Conservation (phyloP, 2,329 filamentous ascomycete genomes). For the Colletotrichum sojae region DNA sequence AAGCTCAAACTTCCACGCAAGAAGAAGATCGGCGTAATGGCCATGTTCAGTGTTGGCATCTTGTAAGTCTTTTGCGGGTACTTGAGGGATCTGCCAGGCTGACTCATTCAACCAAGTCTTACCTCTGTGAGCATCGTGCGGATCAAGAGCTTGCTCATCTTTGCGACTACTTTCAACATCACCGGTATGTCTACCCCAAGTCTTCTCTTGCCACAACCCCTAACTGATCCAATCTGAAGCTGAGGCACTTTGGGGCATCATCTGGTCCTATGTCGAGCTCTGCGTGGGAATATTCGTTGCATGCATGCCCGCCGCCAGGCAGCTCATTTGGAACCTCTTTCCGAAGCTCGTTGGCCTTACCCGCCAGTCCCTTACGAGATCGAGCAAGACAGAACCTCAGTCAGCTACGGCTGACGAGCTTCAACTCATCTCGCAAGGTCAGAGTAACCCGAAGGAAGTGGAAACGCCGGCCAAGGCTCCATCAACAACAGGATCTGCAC, state of each 20-base stretch:
- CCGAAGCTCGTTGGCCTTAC: neutral
- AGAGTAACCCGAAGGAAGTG: neutral
- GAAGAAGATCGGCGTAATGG: conserved; percentile 19
- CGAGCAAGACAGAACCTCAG: neutral
- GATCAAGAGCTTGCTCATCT: neutral
- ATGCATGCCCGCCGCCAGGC: conserved; percentile 11
- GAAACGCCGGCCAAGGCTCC: neutral
- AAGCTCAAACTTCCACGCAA: neutral
- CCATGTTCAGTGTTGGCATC: conserved; percentile 21
- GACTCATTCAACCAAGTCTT: neutral
- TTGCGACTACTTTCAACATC: conserved; percentile 13
- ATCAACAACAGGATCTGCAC: neutral
- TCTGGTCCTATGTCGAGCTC: conserved; percentile 16
- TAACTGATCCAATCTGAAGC: neutral
- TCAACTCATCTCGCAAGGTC: neutral
- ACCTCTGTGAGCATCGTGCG: conserved; percentile 13
- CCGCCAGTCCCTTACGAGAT: neutral
- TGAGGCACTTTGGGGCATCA: conserved; percentile 2
- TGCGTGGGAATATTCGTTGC: conserved; percentile 11
- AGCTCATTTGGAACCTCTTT: neutral
- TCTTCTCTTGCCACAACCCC: neutral
- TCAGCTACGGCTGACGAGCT: neutral
- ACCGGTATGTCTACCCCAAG: conserved; percentile 1
- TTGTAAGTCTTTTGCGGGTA: neutral
- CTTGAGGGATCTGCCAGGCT: neutral